Base-by-base conservation (phyloP, 768 basidiomycete genomes). In the Lepiota brunneoincarnata region DNA sequence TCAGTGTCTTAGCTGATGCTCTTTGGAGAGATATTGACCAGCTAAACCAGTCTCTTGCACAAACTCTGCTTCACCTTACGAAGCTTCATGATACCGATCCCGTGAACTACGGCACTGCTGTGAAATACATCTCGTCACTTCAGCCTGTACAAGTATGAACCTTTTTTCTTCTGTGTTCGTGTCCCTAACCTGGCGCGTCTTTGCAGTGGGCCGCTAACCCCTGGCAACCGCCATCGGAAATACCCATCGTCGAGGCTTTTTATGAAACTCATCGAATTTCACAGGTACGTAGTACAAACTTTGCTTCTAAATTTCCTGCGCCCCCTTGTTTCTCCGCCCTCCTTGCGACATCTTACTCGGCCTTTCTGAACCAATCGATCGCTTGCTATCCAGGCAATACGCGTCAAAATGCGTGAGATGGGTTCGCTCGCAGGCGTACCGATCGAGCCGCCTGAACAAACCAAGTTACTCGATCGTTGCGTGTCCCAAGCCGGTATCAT, bases 361-460 rank as follows among this genome's bases (percentile, higher is more conserved):
- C n/a, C n/a, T n/a, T n/a, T n/a, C 42, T 55, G 2, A 50, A 20
- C 44, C 49, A 1, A 10, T 15, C 40, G 42, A 18, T 59, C 26
- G 47, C 20, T 38, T 10, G 23, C 46, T 45, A 7, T 54, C 18
- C 55, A 95, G 92, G 76, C 72, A 44, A 90, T 94, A 40, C 89
- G 96, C 17, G 67, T 63, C 15, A 78, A 83, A 51, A 95, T 98
- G 89, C 84, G 86, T 54, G 72, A 79, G 55, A 95, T 98, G 93
- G 93, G 96, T 20, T 69, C 72, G 6, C 69, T 76, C 2, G 81
- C 89, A 0, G 82, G 74, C 15, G 93, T 95, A 4, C 88, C 91
- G 15, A 95, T 99, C 56, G 97, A 99, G 68, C 97, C 97, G 1
- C 69, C 76, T 3, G 84, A 89, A 66, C 97, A 99, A 69, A 95